phyloP scores from a whole-genome alignment of 2,329 filamentous ascomycete genomes.

The Sporothrix phasma region DNA sequence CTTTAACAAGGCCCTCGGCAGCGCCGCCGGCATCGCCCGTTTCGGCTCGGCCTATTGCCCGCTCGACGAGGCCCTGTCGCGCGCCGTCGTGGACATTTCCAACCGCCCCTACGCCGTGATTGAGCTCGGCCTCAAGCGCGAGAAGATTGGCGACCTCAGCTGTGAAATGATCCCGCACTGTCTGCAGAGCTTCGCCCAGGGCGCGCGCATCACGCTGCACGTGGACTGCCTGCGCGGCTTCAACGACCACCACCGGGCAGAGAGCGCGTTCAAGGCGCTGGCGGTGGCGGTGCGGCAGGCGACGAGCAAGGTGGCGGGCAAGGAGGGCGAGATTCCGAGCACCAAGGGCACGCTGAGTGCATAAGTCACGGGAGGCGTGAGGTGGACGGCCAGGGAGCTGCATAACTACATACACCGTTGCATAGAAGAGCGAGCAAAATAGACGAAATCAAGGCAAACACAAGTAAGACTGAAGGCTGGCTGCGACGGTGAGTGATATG shows the following conservation, averaged over 20 bases:
- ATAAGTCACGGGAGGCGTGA: constrained; percentile 23
- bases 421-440: constrained; percentile 5
- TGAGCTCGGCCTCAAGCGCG: constrained; percentile 73
- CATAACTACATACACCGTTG: neutral
- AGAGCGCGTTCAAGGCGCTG: constrained; percentile 94
- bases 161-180: constrained; percentile 98
- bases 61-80: constrained; percentile 87
- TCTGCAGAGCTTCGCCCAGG: constrained; percentile 86
- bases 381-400: constrained; percentile 34
- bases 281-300: constrained; percentile 77
- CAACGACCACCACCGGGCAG: constrained; percentile 93
- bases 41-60: constrained; percentile 90
- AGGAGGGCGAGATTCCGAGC: constrained; percentile 87
- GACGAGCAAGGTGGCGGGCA: constrained; percentile 61
- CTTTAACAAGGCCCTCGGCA: constrained; percentile 71
- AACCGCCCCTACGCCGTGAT: constrained; percentile 82
- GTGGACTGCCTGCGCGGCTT: constrained; percentile 83
- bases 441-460: constrained; percentile 11
- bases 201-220: constrained; percentile 83
- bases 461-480: neutral
- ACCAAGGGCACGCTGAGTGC: constrained; percentile 83
- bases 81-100: constrained; percentile 88
- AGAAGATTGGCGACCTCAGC: constrained; percentile 88
- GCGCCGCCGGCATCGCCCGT: constrained; percentile 69
- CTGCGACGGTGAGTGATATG: neutral